Evolutionary conservation across 108 stramenopile genomes (phyloP).

Genomic region (Cyclotella atomus): DNA sequence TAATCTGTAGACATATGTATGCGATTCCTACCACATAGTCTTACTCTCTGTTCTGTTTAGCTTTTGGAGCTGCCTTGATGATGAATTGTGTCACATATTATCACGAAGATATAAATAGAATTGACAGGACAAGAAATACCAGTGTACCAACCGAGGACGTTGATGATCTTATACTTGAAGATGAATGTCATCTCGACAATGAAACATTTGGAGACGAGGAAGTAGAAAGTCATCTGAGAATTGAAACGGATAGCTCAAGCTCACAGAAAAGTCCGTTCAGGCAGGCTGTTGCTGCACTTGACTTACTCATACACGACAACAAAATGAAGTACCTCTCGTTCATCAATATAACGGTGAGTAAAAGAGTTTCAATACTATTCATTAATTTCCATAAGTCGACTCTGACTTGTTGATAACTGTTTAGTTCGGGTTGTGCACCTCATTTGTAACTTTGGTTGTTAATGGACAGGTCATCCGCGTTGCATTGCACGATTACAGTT

Average conservation of each 20-base stretch:
- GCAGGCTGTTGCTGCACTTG: conserved; percentile 62
- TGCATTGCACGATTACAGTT: conserved; percentile 59
- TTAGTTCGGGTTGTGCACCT: conserved; percentile 68
- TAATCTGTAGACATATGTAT: conserved; percentile 47
- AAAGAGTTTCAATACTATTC: neutral
- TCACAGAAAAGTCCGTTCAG: conserved; percentile 26
- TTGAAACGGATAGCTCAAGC: neutral
- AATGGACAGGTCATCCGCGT: conserved; percentile 76
- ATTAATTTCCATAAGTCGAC: too few species aligned
- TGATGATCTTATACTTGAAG: conserved; percentile 4
- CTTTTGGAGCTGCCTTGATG: neutral
- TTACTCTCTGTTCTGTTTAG: neutral
- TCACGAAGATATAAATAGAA: neutral
- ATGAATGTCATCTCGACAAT: neutral
- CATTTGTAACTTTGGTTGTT: conserved; percentile 75
- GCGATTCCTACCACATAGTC: neutral
- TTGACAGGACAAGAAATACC: neutral
- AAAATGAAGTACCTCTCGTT: conserved; percentile 86
- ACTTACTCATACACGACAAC: conserved; percentile 63
- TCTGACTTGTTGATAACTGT: neutral
- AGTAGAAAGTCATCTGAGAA: conserved; percentile 1
- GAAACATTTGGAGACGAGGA: conserved; percentile 4
- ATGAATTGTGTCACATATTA: conserved; percentile 11
- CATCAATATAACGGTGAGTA: conserved; percentile 56
- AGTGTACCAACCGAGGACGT: neutral